Evolutionary conservation across 176 grass and related monocot species (phyloP), one percentile per base, ranked within the genome.

Genomic region (Rhynchospora tenuis): DNA sequence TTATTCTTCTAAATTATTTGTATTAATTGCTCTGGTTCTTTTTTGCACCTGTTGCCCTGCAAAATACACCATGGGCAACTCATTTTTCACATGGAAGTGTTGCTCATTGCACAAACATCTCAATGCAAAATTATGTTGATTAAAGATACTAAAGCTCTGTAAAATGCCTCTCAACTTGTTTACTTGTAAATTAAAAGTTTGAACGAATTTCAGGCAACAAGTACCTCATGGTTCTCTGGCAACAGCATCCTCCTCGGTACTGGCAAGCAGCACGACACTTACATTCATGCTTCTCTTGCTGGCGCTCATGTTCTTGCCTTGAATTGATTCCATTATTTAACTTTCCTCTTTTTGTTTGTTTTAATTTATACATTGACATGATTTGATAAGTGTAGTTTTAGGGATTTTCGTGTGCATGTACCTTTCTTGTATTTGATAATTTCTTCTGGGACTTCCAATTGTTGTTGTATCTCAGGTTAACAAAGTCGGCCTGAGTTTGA

Each of bases 181-280:
- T n/a, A 77, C 28, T 20, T 50, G 84, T 64, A 3, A 27, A 80
- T 84, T 15, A 38, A 52, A 52, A 60, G 1, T 57, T 26, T 66
- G 43, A 29, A 55, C 51, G 67, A 80, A 71, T 86, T 84, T 9
- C 83, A 98, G 95, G 90, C 86, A 88, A 28, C 92, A 98, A 83
- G 64, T 77, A 24, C 86, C 94, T 15, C 94, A 97, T 79, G 91
- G 93, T 7, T 87, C 86, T 3, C 68, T 79, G 7, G 48, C 79
- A 58, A 59, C 83, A 42, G 64, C 89, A 11, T 61, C 72, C 9
- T 63, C 78, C 26, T 29, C 17, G 0, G 6, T 52, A 59, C 31
- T 14, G 78, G 60, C 57, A 52, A 85, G 62, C 10, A 58, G 78
- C 64, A 85, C 87, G 38, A 29, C 93, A 57, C 44, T 91, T 0